Evolutionary conservation across 352 stramenopile genomes (phyloP).

Genomic region (Pythium myriotylum): DNA sequence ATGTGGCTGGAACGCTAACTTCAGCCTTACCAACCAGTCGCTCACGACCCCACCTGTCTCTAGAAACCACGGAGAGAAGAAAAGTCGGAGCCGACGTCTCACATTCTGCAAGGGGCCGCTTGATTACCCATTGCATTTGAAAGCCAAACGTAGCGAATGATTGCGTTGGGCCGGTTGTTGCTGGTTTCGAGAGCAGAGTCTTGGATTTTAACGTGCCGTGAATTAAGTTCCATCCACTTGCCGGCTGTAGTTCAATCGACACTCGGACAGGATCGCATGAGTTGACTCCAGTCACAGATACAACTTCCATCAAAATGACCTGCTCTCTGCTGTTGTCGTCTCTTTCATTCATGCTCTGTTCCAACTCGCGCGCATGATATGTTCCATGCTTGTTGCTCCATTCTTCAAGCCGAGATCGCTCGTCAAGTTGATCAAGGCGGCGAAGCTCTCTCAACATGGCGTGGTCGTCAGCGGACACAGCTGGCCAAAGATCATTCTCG

Average conservation of each 20-base stretch:
- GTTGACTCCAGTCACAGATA: constrained; percentile 4
- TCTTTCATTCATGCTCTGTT: no score
- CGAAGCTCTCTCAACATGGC: constrained; percentile 45
- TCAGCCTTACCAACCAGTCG: constrained; percentile 40
- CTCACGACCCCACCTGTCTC: constrained; percentile 52
- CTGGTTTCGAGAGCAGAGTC: constrained; percentile 4
- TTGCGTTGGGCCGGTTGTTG: not conserved
- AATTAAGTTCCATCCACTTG: not conserved
- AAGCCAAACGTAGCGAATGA: constrained; percentile 6
- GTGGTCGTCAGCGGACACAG: constrained; percentile 41
- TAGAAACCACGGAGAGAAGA: constrained; percentile 40
- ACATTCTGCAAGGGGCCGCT: not conserved
- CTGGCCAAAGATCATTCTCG: constrained; percentile 48
- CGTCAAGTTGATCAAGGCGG: constrained; percentile 44
- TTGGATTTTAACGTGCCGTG: not conserved
- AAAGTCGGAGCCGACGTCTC: constrained; percentile 3
- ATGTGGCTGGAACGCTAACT: constrained; percentile 29
- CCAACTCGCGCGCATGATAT: not conserved
- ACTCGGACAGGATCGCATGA: constrained; percentile 8
- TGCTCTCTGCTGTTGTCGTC: constrained; percentile 1
- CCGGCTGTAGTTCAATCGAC: not conserved
- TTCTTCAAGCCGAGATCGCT: constrained; percentile 28
- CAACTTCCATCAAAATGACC: constrained; percentile 18
- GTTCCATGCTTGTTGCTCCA: constrained; percentile 33
- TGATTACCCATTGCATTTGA: constrained; percentile 15